Percentiles rank a stretch among this genome's conserved stretches.
These are phyloP conservation scores for Tetrastigma voinierianum DNA, from an alignment of 164 flowering plant species.

Conservation along the genomic window DNA sequence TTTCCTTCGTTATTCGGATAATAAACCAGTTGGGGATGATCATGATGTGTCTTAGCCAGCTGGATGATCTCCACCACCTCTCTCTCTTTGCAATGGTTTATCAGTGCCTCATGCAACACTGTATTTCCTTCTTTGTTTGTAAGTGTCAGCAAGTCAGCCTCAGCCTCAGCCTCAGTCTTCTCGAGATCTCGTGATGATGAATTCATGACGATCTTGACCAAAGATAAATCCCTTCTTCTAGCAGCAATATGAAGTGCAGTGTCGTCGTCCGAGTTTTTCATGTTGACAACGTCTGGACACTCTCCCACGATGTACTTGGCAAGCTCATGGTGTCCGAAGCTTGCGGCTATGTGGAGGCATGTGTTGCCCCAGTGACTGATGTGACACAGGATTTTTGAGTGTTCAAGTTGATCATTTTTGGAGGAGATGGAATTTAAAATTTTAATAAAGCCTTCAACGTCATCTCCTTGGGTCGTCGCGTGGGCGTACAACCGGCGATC, in stretches of 20 bases:
- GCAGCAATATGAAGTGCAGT: conserved; percentile 1
- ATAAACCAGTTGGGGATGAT: too few relatives aligned
- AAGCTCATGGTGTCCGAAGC: too few relatives aligned
- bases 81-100: not conserved
- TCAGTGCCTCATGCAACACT: not conserved
- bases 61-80: not conserved
- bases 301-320: too few relatives aligned
- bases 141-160: not conserved
- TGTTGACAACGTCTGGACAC: not conserved
- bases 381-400: too few relatives aligned
- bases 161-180: too few relatives aligned
- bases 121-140: not conserved
- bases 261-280: not conserved
- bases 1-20: not conserved
- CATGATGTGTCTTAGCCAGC: not conserved
- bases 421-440: too few relatives aligned
- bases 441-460: too few relatives aligned
- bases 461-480: too few relatives aligned
- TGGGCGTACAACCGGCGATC: too few relatives aligned
- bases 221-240: not conserved
- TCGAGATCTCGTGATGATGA: not conserved
- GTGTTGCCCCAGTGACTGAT: too few relatives aligned
- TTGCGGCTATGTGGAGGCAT: too few relatives aligned
- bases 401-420: too few relatives aligned
- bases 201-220: not conserved